Conservation (phyloP, 805 yeast genomes). For the Lipomyces mesembrius region DNA sequence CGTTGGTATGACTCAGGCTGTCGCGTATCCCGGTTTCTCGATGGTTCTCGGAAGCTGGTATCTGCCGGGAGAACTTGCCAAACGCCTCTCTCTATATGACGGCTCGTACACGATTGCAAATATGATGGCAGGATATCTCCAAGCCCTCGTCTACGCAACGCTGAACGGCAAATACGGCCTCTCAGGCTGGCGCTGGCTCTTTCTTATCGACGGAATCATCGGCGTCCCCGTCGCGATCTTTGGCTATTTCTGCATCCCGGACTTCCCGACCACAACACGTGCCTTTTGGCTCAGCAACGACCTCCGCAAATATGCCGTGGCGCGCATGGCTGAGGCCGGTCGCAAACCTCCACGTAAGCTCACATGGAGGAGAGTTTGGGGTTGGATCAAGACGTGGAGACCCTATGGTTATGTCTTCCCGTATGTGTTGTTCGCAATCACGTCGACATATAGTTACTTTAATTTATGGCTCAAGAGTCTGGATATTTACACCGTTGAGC, state of each 20-base stretch:
- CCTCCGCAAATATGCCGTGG: conserved; percentile 13
- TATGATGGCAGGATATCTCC: conserved; percentile 60
- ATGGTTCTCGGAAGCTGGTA: conserved; percentile 58
- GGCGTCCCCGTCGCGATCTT: conserved; percentile 24
- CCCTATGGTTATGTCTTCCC: conserved; percentile 23
- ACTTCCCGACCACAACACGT: conserved; percentile 24
- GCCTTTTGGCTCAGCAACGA: conserved; percentile 19
- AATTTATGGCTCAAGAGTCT: conserved; percentile 45
- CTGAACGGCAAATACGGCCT: conserved; percentile 37
- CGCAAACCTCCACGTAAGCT: conserved; percentile 20
- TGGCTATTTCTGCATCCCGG: conserved; percentile 27
- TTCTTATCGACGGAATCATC: conserved; percentile 53
- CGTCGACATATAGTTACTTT: conserved; percentile 37
- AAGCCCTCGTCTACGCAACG: conserved; percentile 52
- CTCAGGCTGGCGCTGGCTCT: conserved; percentile 50
- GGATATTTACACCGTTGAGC: conserved; percentile 39
- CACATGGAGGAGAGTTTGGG: conserved; percentile 18
- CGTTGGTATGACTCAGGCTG: conserved; percentile 42
- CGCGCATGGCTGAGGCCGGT: conserved; percentile 26
- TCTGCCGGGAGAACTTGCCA: conserved; percentile 56
- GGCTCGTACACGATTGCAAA: conserved; percentile 49
- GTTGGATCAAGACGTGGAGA: conserved; percentile 19
- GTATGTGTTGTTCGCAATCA: conserved; percentile 15
- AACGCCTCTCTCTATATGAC: conserved; percentile 22
- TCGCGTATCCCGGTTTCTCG: conserved; percentile 56